Evolutionary conservation across 2,329 filamentous ascomycete species (phyloP).

Genomic region (Fusarium pilosicola): DNA sequence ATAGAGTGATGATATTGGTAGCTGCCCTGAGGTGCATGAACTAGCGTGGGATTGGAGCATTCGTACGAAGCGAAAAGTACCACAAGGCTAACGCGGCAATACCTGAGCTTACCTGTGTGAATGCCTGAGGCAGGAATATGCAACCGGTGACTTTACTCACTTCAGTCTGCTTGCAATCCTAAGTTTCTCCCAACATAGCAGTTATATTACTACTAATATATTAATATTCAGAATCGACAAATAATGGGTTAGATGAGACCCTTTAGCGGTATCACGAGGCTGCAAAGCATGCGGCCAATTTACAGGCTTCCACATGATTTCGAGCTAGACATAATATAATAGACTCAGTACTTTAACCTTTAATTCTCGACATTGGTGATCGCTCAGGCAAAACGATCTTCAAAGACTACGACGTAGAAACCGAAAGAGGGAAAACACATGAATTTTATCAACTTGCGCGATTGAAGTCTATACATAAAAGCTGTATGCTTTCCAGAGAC

Average conservation of each 20-base stretch:
- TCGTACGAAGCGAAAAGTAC: conserved; percentile 2
- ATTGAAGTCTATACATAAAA: conserved; percentile 34
- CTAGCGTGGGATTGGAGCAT: conserved; percentile 32
- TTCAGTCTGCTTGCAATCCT: neutral
- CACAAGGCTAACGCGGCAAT: conserved; percentile 31
- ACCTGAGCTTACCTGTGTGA: neutral
- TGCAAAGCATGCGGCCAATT: neutral
- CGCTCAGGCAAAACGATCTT: neutral
- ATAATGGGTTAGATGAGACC: neutral
- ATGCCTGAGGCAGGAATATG: conserved; percentile 38
- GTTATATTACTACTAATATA: neutral
- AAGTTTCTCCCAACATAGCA: neutral
- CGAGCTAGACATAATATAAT: neutral
- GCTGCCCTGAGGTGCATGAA: conserved; percentile 29
- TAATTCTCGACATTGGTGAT: neutral
- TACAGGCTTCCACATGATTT: neutral
- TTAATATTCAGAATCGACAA: neutral
- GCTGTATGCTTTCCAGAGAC: conserved; percentile 22
- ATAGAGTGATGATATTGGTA: neutral
- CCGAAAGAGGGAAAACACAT: neutral
- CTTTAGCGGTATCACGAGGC: neutral
- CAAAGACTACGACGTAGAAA: neutral
- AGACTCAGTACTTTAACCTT: neutral
- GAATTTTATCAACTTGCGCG: conserved; percentile 34
- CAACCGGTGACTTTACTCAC: neutral